Percentiles rank a stretch among this genome's conserved stretches.
Conservation (phyloP, 2,329 filamentous ascomycete species). For the Conoideocrella luteorostrata region DNA sequence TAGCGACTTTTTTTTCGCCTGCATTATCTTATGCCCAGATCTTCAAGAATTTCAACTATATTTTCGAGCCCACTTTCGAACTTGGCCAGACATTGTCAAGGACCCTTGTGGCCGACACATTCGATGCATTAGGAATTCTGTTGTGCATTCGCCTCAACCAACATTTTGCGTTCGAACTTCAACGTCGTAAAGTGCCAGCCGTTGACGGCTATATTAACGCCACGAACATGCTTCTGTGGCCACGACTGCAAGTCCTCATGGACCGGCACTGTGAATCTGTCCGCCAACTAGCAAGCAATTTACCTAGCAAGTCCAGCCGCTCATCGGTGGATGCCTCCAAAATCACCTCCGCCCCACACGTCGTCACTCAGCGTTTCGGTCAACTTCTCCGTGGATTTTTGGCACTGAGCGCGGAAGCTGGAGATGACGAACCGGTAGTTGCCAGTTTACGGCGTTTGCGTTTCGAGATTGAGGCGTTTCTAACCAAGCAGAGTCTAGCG, state of each 20-base stretch:
- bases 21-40: conserved; percentile 69
- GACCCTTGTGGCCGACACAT: conserved; percentile 66
- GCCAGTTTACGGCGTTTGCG: conserved; percentile 72
- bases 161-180: conserved; percentile 87
- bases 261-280: conserved; percentile 88
- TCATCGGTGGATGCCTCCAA: conserved; percentile 46
- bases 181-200: conserved; percentile 82
- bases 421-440: conserved; percentile 87
- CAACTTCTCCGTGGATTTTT: conserved; percentile 85
- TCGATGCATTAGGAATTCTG: conserved; percentile 79
- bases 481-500: conserved; percentile 68
- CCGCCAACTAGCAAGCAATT: conserved; percentile 51
- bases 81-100: conserved; percentile 74
- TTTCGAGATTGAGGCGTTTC: conserved; percentile 75
- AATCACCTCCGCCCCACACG: conserved; percentile 77
- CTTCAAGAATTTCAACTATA: conserved; percentile 75
- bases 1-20: conserved; percentile 82
- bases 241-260: conserved; percentile 89
- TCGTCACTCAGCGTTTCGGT: conserved; percentile 90
- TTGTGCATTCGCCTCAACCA: conserved; percentile 93
- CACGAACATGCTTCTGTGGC: conserved; percentile 94
- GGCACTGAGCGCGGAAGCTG: conserved; percentile 76
- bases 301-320: conserved; percentile 38
- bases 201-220: conserved; percentile 90
- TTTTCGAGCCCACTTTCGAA: conserved; percentile 86